A percentile compares a stretch with the other conserved stretches of the same genome.
Evolutionary conservation across 2,329 filamentous ascomycete species (phyloP).

Genomic region (Aspergillus sp.): DNA sequence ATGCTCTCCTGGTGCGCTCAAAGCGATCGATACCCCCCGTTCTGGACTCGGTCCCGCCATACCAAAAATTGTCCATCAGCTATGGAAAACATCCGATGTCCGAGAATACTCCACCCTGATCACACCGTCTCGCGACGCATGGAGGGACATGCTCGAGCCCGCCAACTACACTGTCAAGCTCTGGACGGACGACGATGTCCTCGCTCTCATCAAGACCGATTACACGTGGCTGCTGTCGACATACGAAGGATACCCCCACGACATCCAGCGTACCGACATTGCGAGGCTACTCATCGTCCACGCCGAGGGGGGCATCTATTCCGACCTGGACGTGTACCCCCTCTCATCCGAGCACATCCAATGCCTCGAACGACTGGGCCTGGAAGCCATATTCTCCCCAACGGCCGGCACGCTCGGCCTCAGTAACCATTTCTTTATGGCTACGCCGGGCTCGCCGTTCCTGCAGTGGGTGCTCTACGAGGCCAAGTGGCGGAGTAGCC

Average conservation of each 20-base stretch:
- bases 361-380: conserved; percentile 15
- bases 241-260: conserved; percentile 15
- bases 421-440: conserved; percentile 24
- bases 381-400: conserved; percentile 16
- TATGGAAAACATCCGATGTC: background rate
- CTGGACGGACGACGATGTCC: conserved; percentile 18
- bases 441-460: conserved; percentile 12
- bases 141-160: background rate
- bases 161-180: conserved; percentile 18
- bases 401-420: conserved; percentile 12
- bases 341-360: conserved; percentile 9
- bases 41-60: background rate
- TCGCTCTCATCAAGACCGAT: conserved; percentile 12
- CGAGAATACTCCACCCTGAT: background rate
- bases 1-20: background rate
- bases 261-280: conserved; percentile 20
- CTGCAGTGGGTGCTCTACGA: conserved; percentile 16
- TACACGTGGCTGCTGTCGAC: conserved; percentile 19
- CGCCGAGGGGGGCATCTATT: conserved; percentile 12
- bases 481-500: conserved; percentile 13
- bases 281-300: conserved; percentile 19
- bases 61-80: background rate
- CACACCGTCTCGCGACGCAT: background rate
- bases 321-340: conserved; percentile 18
- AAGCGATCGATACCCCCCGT: background rate